A percentile compares a stretch with the other conserved stretches of the same genome.
These are phyloP conservation scores for Amesomyces nigricolor DNA, from an alignment of 2,329 filamentous ascomycete genomes.

Conservation along the genomic window DNA sequence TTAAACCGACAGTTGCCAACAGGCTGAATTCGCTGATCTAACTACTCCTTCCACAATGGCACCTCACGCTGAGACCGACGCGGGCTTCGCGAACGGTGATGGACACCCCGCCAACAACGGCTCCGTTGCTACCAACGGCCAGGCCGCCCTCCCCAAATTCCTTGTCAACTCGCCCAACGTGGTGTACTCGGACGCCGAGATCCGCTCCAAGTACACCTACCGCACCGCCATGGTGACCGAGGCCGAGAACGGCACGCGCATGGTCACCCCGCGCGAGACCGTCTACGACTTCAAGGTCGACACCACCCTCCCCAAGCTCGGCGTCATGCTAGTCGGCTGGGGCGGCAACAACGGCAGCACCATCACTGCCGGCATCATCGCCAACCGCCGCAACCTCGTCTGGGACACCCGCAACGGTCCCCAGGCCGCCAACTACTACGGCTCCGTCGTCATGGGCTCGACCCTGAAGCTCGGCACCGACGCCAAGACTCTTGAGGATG, in stretches of 20 bases:
- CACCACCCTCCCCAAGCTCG: conserved; percentile 85
- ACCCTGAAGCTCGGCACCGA: conserved; percentile 95
- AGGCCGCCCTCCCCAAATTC: conserved; percentile 61
- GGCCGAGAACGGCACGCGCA: conserved; percentile 64
- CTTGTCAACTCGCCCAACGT: conserved; percentile 90
- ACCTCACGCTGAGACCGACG: conserved; percentile 70
- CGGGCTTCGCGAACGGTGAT: conserved; percentile 56
- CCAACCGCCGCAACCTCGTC: conserved; percentile 76
- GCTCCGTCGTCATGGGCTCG: conserved; percentile 93
- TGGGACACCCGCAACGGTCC: conserved; percentile 94
- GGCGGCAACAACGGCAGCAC: conserved; percentile 98
- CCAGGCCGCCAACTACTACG: conserved; percentile 91
- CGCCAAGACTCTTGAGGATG: conserved; percentile 73
- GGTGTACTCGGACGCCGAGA: conserved; percentile 78
- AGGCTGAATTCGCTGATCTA: conserved; percentile 26
- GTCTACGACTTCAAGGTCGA: conserved; percentile 97
- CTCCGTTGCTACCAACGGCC: conserved; percentile 45
- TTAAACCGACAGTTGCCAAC: conserved; percentile 40
- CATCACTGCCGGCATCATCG: conserved; percentile 93
- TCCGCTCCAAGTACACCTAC: conserved; percentile 93
- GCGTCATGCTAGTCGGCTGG: conserved; percentile 96
- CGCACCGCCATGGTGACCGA: conserved; percentile 80
- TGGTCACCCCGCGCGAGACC: conserved; percentile 81
- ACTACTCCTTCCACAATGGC: conserved; percentile 59
- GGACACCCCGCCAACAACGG: conserved; percentile 39